Base-by-base conservation (phyloP, 176 grass and related monocot genomes). In the Stipa capillata region DNA sequence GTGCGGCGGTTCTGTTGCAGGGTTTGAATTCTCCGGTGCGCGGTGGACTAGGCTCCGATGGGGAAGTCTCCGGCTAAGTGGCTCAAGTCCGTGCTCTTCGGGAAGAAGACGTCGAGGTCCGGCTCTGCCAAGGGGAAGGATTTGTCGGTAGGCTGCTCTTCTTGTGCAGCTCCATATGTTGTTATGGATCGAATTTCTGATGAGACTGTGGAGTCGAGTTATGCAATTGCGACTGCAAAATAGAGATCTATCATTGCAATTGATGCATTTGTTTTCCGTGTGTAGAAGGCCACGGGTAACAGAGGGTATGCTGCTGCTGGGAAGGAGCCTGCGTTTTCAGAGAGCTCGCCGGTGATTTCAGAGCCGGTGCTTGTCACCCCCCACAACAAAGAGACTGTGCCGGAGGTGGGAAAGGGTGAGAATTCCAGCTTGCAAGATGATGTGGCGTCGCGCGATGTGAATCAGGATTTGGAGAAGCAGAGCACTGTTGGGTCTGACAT, bases 1-100 rank as follows among this genome's bases (percentile, higher is more conserved):
- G 8, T 4, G 54, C 21, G 33, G 28, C 17, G 15, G 45, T 76
- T 54, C 44, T 37, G 12, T 6, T 81, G 52, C 54, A 89, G 87
- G 61, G 3, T 55, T 77, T 11, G 7, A 83, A 63, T n/a, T 47
- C 37, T 73, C 49, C 74, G 44, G 87, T 41, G 61, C 1, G 56
- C 23, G 57, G 65, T n/a, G n/a, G n/a, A 3, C 29, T 73, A 53
- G n/a, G 76, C 44, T 76, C 44, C 82, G 78, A 95, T 95, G 93
- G 84, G 89, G 34, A 95, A 92, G 55, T 92, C 89, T 72, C 89
- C 93, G 27, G 93, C 87, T 3, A 95, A 92, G 73, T 95, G 93
- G 93, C 87, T 95, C 55, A 95, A 92, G 63, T 92, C 84, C 40
- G 67, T 92, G 54, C 85, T 94, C 31, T 81, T 95, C 62, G 84